These are phyloP conservation scores for Candida ulmi DNA, from an alignment of 805 yeast species.

Conservation along the genomic window DNA sequence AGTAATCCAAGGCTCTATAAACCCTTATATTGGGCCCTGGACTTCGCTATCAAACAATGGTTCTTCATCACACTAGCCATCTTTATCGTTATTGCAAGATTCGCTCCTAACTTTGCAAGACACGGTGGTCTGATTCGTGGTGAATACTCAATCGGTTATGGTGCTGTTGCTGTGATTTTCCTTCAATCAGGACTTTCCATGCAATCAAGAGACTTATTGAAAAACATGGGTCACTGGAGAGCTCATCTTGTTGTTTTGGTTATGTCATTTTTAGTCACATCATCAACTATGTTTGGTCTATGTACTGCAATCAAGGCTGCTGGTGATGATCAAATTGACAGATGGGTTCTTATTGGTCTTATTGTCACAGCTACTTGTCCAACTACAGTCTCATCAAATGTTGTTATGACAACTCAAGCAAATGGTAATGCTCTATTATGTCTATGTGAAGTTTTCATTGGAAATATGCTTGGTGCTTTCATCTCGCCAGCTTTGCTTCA, in stretches of 20 bases:
- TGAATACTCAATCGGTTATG: constrained; percentile 74
- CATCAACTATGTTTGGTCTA: constrained; percentile 67
- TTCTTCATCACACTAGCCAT: constrained; percentile 68
- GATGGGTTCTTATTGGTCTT: constrained; percentile 77
- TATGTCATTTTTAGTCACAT: constrained; percentile 66
- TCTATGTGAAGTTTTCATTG: constrained; percentile 78
- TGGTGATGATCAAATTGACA: constrained; percentile 51
- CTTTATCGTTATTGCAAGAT: constrained; percentile 67
- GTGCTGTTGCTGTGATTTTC: constrained; percentile 84
- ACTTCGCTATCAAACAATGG: constrained; percentile 49
- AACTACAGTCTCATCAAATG: constrained; percentile 88
- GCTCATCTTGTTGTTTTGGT: constrained; percentile 70
- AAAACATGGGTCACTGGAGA: constrained; percentile 72
- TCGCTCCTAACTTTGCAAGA: constrained; percentile 78
- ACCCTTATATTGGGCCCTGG: constrained; percentile 7
- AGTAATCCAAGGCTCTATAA: background rate
- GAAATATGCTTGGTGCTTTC: constrained; percentile 81
- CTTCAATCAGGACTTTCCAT: constrained; percentile 77
- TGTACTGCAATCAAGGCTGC: constrained; percentile 61
- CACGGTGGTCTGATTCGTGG: constrained; percentile 74
- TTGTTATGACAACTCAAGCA: constrained; percentile 85
- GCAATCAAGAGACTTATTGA: constrained; percentile 53
- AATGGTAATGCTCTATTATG: constrained; percentile 78
- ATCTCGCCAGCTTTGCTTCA: constrained; percentile 82
- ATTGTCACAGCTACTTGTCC: constrained; percentile 85